Conservation (phyloP, 2,329 filamentous ascomycete species). For the Talaromyces sp. region DNA sequence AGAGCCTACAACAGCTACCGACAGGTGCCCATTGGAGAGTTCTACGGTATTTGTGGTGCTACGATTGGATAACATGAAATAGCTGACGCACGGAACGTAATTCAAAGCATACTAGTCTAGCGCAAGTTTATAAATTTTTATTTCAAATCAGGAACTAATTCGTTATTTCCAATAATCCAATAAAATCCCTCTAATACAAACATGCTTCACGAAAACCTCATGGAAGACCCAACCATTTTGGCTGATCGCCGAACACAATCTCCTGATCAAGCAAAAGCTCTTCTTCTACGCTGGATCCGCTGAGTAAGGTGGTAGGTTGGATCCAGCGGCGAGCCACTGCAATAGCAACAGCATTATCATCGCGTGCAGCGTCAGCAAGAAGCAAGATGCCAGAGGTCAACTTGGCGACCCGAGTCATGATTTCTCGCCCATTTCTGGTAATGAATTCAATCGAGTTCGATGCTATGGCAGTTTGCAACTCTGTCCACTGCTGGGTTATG, state of each 20-base stretch:
- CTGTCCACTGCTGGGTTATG: constrained; percentile 6
- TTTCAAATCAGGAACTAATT: not conserved
- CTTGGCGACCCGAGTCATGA: constrained; percentile 28
- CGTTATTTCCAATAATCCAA: not conserved
- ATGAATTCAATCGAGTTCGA: constrained; percentile 25
- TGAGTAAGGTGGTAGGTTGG: not conserved
- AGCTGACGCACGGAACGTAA: not conserved
- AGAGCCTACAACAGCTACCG: not conserved
- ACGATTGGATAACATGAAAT: not conserved
- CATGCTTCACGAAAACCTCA: not conserved
- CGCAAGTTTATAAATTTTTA: not conserved
- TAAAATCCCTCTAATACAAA: not conserved
- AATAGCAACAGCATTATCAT: constrained; percentile 27
- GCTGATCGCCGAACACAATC: not conserved
- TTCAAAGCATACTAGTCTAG: not conserved
- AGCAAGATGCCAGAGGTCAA: constrained; percentile 30
- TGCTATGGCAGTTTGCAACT: not conserved
- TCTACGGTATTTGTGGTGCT: not conserved
- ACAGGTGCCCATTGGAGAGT: no score
- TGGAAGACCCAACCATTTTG: not conserved
- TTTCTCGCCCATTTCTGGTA: constrained; percentile 25
- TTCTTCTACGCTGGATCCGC: not conserved
- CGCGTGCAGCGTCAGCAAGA: constrained; percentile 30
- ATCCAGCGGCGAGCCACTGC: constrained; percentile 23
- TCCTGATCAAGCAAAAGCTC: not conserved